These are phyloP conservation scores for Parafenestella ontariensis DNA, from an alignment of 2,329 filamentous ascomycete genomes.

Conservation along the genomic window DNA sequence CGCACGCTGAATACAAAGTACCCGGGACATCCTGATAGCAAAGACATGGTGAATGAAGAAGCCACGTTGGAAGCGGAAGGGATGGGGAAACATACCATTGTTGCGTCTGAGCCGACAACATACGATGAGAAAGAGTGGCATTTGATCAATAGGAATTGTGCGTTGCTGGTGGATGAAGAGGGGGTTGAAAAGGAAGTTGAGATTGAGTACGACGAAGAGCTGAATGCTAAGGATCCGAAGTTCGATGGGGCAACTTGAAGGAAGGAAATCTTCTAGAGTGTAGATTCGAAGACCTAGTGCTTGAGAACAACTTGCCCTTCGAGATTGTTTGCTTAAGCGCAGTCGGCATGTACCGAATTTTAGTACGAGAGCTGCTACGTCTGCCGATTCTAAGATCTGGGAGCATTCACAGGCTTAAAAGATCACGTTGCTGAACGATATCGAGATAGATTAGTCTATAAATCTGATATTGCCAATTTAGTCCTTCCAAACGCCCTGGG, in stretches of 20 bases:
- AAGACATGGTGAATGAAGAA: conserved; percentile 42
- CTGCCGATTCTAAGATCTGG: too few species aligned
- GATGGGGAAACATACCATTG: conserved; percentile 60
- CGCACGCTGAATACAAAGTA: conserved; percentile 62
- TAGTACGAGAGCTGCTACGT: too few species aligned
- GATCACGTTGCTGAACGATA: too few species aligned
- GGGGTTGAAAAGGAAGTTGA: conserved; percentile 48
- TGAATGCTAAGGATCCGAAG: conserved; percentile 52
- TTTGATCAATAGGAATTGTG: conserved; percentile 58
- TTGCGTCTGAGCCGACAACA: conserved; percentile 63
- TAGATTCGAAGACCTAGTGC: too few species aligned
- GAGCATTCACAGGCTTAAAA: too few species aligned
- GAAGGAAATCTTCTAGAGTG: too few species aligned
- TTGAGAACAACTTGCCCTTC: too few species aligned
- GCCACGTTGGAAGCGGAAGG: conserved; percentile 48
- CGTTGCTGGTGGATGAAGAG: conserved; percentile 52
- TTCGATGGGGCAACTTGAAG: conserved; percentile 15
- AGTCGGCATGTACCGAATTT: too few species aligned
- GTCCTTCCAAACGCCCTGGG: too few species aligned
- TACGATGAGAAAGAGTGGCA: conserved; percentile 61
- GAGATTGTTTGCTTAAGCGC: too few species aligned
- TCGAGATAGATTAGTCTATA: too few species aligned
- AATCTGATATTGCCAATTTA: too few species aligned
- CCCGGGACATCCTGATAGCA: conserved; percentile 56
- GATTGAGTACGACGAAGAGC: conserved; percentile 47